Evolutionary conservation across 768 basidiomycete species (phyloP).

Genomic region (Austroboletus eburneus): DNA sequence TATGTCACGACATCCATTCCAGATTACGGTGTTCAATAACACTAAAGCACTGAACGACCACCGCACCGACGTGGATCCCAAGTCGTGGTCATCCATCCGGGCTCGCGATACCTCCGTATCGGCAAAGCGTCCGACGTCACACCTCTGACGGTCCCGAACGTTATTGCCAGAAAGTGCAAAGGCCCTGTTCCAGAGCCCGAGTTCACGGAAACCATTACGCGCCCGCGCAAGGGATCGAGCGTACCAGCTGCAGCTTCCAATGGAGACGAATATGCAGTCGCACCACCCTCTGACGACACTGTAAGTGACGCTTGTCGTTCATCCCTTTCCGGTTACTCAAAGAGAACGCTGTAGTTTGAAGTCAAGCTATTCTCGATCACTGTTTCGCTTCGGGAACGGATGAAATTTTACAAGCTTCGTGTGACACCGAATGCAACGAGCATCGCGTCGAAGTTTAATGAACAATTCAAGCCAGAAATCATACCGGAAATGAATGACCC

Average conservation of each 20-base stretch:
- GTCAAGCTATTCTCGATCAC: conserved; percentile 70
- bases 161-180: conserved; percentile 65
- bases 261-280: conserved; percentile 51
- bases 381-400: conserved; percentile 71
- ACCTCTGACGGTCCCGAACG: conserved; percentile 62
- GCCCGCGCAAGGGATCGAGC: conserved; percentile 43
- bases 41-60: conserved; percentile 28
- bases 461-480: conserved; percentile 78
- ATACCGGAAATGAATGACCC: conserved; percentile 84
- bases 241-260: conserved; percentile 23
- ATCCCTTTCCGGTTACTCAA: conserved; percentile 3
- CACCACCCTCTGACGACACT: conserved; percentile 53
- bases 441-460: conserved; percentile 76
- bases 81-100: conserved; percentile 75
- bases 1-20: conserved; percentile 21
- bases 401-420: conserved; percentile 81
- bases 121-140: conserved; percentile 76
- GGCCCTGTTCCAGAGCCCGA: conserved; percentile 39
- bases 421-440: conserved; percentile 67
- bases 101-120: conserved; percentile 68
- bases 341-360: conserved; percentile 57
- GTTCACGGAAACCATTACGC: conserved; percentile 49
- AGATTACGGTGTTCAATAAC: conserved; percentile 4
- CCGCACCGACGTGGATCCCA: conserved; percentile 66
- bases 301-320: conserved; percentile 35